Percentiles rank a stretch among this genome's conserved stretches.
Evolutionary conservation across 345 rosid species (phyloP).

Genomic region (Raphanus sativus): DNA sequence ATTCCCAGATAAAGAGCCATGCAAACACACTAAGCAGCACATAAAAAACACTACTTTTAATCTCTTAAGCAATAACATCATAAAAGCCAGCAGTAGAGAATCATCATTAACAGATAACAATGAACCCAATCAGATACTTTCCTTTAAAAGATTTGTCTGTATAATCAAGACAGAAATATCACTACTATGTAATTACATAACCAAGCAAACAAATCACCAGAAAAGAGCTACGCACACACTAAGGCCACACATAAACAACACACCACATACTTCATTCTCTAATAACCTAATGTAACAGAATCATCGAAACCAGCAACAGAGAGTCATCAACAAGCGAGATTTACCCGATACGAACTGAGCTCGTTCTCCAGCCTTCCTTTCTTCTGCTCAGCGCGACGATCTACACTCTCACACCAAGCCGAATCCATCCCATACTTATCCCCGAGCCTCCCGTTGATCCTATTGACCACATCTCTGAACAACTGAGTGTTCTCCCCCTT

Average conservation of each 20-base stretch:
- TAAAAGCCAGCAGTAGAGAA: not conserved
- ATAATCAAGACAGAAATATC: conserved; percentile 9
- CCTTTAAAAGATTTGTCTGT: conserved; percentile 95
- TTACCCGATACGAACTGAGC: conserved; percentile 92
- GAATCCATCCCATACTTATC: conserved; percentile 57
- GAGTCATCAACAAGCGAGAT: not conserved
- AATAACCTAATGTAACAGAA: not conserved
- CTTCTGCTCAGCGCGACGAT: conserved; percentile 81
- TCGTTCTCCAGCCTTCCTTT: conserved; percentile 89
- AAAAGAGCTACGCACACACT: not conserved
- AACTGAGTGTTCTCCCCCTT: conserved; percentile 92
- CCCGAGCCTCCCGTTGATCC: conserved; percentile 73
- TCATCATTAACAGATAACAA: conserved; percentile 44
- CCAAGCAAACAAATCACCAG: not conserved
- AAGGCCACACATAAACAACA: no score
- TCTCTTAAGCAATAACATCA: not conserved
- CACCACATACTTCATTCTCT: not conserved
- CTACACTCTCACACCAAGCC: conserved; percentile 73
- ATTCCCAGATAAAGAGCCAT: not conserved
- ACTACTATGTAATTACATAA: not conserved
- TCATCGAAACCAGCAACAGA: not conserved
- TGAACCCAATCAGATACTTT: conserved; percentile 93
- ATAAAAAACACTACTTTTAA: conserved; percentile 5
- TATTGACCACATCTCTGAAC: conserved; percentile 72
- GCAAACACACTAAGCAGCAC: not conserved